These are phyloP conservation scores for Xylariaceae sp. DNA, from an alignment of 2,329 filamentous ascomycete genomes.

Conservation along the genomic window DNA sequence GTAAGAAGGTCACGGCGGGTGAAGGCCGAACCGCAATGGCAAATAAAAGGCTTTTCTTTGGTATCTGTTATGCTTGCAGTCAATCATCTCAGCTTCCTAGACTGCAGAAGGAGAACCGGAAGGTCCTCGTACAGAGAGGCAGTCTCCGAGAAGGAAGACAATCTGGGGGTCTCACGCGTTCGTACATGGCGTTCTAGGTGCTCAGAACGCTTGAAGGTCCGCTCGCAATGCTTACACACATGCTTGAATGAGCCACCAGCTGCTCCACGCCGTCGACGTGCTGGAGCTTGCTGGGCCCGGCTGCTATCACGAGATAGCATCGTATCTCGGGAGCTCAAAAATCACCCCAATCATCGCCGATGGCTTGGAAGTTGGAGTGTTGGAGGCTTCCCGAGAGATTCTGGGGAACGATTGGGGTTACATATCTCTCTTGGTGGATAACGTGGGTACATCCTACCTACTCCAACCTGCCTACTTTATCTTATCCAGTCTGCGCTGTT, in stretches of 20 bases:
- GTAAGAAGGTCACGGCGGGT: constrained; percentile 4
- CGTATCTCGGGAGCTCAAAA: neutral
- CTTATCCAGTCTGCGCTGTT: too few relatives aligned
- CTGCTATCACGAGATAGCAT: constrained; percentile 1
- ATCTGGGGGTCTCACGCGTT: constrained; percentile 2
- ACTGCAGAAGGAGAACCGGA: too few relatives aligned
- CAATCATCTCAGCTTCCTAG: neutral
- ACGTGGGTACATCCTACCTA: too few relatives aligned
- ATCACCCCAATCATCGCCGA: too few relatives aligned
- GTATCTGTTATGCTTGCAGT: neutral
- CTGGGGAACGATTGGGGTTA: too few relatives aligned
- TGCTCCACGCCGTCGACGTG: constrained; percentile 1
- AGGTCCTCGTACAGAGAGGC: too few relatives aligned
- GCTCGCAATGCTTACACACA: neutral
- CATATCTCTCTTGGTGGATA: too few relatives aligned
- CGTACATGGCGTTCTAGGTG: constrained; percentile 2
- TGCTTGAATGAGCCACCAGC: constrained; percentile 1
- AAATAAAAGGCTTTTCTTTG: constrained; percentile 4
- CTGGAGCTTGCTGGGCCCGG: neutral
- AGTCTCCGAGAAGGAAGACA: too few relatives aligned
- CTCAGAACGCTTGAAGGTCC: constrained; percentile 3
- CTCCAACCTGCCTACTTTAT: too few relatives aligned
- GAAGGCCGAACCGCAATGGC: constrained; percentile 1
- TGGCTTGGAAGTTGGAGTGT: neutral
- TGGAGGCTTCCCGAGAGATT: neutral